Base-by-base conservation (phyloP, 2,329 filamentous ascomycete genomes). In the Fusarium sp. region DNA sequence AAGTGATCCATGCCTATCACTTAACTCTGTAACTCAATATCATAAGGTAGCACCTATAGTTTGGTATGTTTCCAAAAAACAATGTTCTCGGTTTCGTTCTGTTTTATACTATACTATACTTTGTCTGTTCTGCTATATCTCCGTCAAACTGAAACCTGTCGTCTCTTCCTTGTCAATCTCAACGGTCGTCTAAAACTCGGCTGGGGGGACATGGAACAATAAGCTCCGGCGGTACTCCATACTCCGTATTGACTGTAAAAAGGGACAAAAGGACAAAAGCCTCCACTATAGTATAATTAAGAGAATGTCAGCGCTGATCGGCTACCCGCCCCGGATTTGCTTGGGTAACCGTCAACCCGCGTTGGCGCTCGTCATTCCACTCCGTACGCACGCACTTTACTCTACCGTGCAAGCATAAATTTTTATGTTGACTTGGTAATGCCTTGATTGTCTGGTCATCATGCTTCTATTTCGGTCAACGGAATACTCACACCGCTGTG, bases 251-350 rank as follows among this genome's bases (percentile, higher is more conserved):
- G 28, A 30, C 10, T 10, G 28, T 15, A 15, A 33, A 33, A 7
- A n/a, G n/a, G 15, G 17, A 35, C 8, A 17, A 35, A 17, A 17
- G 43, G 15, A 13, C 41, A 14, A 32, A 32, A 32, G 10, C 30
- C 30, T 14, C 30, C 30, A 26, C 26, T 26, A 26, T 24, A 24
- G 24, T 7, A 24, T 24, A 24, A 7, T 24, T 24, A 24, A 24
- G 24, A 24, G 26, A 26, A 26, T 26, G 45, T 33, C 46, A 72
- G 62, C 70, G 60, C 62, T 68, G 71, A 71, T 74, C 71, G 66
- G 62, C 44, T 67, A 71, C 57, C 70, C 70, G 70, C 70, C 71
- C 71, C 71, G 58, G 67, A 71, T 68, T 71, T 63, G 57, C 71
- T 65, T 43, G 40, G 44, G 47, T 49, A 10, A 26, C 9, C 3